phyloP scores from a whole-genome alignment of 2,329 filamentous ascomycete species.

The Xylaria sp. region DNA sequence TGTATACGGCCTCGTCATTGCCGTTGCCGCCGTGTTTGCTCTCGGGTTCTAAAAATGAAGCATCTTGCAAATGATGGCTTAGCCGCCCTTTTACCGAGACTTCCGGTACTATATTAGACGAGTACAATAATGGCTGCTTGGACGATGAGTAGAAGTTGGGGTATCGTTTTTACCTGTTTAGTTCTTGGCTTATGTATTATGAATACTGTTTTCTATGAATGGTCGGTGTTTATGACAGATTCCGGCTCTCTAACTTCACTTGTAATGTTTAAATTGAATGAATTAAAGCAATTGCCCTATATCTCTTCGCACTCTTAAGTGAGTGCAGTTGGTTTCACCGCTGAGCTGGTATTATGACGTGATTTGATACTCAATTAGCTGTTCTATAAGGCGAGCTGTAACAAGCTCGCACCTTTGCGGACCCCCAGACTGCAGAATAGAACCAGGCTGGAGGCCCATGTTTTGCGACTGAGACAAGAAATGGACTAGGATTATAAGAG shows the following conservation, averaged over 20 bases:
- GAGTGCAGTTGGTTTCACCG: neutral
- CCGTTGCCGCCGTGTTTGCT: conserved; percentile 18
- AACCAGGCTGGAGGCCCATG: too few relatives aligned
- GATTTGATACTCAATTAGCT: too few relatives aligned
- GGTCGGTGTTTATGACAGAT: neutral
- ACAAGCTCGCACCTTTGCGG: too few relatives aligned
- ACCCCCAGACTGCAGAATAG: too few relatives aligned
- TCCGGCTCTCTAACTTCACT: neutral
- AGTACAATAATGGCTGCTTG: neutral
- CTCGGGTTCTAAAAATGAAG: conserved; percentile 10
- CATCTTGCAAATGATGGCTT: neutral
- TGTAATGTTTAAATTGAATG: conserved; percentile 23
- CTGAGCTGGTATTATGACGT: neutral
- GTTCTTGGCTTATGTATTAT: neutral
- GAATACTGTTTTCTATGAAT: neutral
- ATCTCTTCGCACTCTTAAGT: neutral
- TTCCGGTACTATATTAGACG: neutral
- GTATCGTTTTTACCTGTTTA: neutral
- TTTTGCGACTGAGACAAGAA: neutral
- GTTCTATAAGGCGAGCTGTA: too few relatives aligned
- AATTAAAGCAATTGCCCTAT: neutral
- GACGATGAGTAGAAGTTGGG: neutral
- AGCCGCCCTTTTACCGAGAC: neutral
- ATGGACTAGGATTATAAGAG: neutral
- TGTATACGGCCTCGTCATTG: conserved; percentile 8